Conservation (phyloP, 2,329 filamentous ascomycete genomes). For the Ophiostoma fasciatum region DNA sequence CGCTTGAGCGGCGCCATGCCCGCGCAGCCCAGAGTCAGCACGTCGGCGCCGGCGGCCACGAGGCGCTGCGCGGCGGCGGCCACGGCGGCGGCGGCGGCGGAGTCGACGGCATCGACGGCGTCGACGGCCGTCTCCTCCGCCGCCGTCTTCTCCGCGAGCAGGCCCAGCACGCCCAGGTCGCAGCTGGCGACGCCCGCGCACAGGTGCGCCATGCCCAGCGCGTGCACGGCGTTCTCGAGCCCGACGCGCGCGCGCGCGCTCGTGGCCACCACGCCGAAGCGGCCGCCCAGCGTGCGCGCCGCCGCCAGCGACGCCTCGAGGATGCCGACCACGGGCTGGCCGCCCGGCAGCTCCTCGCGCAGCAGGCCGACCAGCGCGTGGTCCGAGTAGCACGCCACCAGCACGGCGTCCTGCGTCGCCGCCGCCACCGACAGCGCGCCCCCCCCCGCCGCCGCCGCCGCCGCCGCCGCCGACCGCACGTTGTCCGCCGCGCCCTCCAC, state of each 20-base stretch:
- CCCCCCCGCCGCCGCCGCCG: no score
- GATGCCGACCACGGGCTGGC: conserved; percentile 12
- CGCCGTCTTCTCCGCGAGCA: conserved; percentile 6
- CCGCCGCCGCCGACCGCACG: conserved; percentile 12
- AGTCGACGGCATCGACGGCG: no score
- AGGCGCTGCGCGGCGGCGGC: conserved; percentile 3
- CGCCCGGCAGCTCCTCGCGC: conserved; percentile 10
- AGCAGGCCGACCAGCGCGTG: conserved; percentile 11
- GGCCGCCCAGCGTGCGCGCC: conserved; percentile 10
- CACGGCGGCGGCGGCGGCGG: no score
- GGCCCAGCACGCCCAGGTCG: conserved; percentile 10
- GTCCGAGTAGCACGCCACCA: conserved; percentile 14
- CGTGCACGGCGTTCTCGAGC: conserved; percentile 9
- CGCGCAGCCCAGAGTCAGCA: conserved; percentile 10
- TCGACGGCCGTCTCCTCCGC: conserved; percentile 4
- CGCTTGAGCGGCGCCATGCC: conserved; percentile 11
- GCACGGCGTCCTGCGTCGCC: conserved; percentile 11
- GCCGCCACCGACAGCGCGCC: conserved; percentile 11
- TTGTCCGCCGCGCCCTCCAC: conserved; percentile 12
- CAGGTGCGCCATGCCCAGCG: conserved; percentile 9
- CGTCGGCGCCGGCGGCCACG: conserved; percentile 9
- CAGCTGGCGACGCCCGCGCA: conserved; percentile 11
- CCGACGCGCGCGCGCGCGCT: conserved; percentile 8
- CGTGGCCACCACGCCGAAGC: conserved; percentile 10
- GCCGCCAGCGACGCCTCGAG: conserved; percentile 12